phyloP scores from a whole-genome alignment of 345 rosid genomes.

The Citrus cavaleriei region DNA sequence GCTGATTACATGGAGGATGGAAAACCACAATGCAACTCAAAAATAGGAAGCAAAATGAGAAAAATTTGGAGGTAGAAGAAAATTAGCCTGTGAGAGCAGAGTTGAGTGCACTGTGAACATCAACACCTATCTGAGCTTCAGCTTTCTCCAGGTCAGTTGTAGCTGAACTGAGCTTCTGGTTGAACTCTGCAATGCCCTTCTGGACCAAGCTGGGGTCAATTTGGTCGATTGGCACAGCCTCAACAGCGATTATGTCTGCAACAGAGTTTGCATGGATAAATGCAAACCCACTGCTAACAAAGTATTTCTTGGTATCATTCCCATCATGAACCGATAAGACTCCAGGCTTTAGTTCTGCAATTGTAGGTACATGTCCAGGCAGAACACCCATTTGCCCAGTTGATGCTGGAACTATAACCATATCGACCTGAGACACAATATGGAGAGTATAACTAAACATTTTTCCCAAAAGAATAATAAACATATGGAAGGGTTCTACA shows the following conservation, averaged over 20 bases:
- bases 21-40: slow-evolving; percentile 18
- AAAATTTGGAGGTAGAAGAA: background rate
- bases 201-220: slow-evolving; percentile 73
- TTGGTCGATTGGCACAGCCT: slow-evolving; percentile 70
- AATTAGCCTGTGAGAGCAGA: slow-evolving; percentile 54
- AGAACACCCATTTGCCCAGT: slow-evolving; percentile 93
- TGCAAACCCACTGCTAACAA: slow-evolving; percentile 86
- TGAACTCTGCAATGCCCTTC: slow-evolving; percentile 81
- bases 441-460: slow-evolving; percentile 2
- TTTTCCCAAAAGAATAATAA: background rate
- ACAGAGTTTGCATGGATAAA: slow-evolving; percentile 78
- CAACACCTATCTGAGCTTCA: slow-evolving; percentile 85
- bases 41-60: slow-evolving; percentile 2
- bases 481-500: no score
- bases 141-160: slow-evolving; percentile 76
- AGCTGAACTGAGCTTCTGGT: slow-evolving; percentile 70
- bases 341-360: slow-evolving; percentile 90
- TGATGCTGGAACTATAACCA: slow-evolving; percentile 91
- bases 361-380: slow-evolving; percentile 83
- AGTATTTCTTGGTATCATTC: slow-evolving; percentile 63
- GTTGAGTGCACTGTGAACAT: slow-evolving; percentile 74
- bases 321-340: slow-evolving; percentile 86
- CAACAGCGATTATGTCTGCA: slow-evolving; percentile 69
- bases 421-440: slow-evolving; percentile 65
- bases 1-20: slow-evolving; percentile 6